phyloP scores from a whole-genome alignment of 345 rosid genomes.

The Brassica napus region Da-Ae NC_063443.1:14091001-14091500 shows the following conservation, averaged over 20 bases:
- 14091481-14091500: constrained; percentile 18
- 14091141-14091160: constrained; percentile 21
- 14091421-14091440: constrained; percentile 11
- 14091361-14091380: constrained; percentile 6
- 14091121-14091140: constrained; percentile 11
- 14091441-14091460: constrained; percentile 14
- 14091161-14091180: constrained; percentile 20
- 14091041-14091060: constrained; percentile 62
- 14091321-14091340: constrained; percentile 70
- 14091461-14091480: constrained; percentile 9
- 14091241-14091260: constrained; percentile 67
- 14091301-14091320: constrained; percentile 66
- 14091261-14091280: constrained; percentile 81
- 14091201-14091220: constrained; percentile 76
- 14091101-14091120: constrained; percentile 41
- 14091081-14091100: constrained; percentile 97
- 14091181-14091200: constrained; percentile 13
- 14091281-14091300: constrained; percentile 69
- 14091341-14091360: constrained; percentile 58
- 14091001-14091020: constrained; percentile 82
- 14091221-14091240: constrained; percentile 84
- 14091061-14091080: constrained; percentile 71
- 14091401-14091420: constrained; percentile 23
- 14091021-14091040: constrained; percentile 98
- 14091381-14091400: constrained; percentile 15